Evolutionary conservation across 208 protist genomes (phyloP), one percentile per base, ranked within the genome.

Genomic region (Vickermania spadyakhi): DNA sequence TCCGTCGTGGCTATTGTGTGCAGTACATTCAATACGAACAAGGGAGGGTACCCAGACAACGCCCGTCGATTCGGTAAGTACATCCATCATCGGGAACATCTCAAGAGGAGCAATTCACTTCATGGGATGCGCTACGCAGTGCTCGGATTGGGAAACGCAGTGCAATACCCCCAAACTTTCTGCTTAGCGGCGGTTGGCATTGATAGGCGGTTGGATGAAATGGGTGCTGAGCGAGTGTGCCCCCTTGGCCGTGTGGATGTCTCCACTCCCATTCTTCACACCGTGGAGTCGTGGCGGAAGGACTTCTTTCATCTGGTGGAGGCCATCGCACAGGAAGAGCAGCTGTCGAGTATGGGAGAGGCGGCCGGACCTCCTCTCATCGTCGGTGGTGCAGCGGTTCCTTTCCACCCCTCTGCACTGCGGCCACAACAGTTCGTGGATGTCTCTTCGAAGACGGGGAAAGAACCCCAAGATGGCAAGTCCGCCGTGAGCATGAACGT

Each of bases 1-100:
- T 53, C 57, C 5, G 70, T 62, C 22, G 60, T 82, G 11, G 71
- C 79, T 3, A 28, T 87, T 13, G 56, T 87, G n/a, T 76, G 72
- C 53, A 83, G 79, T 53, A 91, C 81, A 21, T 68, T 66, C 13
- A 64, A 78, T n/a, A 64, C 61, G 1, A 75, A 84, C 14, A 53
- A 54, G 3, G 72, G 70, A 18, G 77, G 72, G 21, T 79, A 69
- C 45, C 81, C 80, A 22, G 66, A 84, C 5, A 83, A 81, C 60
- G 78, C 65, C 4, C 56, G 61, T 25, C 57, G 54, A 50, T 91
- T 89, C 56, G 69, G 60, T 3, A 50, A 69, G 31, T 84, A 73
- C 58, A n/a, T 91, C 30, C 63, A 72, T 29, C 52, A 45, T 3
- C 62, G 68, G 22, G 57, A 60, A 28, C 70, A 70, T 36, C 56